phyloP scores from a whole-genome alignment of 441 rosid genomes.

The Brassica hybrid region DNA sequence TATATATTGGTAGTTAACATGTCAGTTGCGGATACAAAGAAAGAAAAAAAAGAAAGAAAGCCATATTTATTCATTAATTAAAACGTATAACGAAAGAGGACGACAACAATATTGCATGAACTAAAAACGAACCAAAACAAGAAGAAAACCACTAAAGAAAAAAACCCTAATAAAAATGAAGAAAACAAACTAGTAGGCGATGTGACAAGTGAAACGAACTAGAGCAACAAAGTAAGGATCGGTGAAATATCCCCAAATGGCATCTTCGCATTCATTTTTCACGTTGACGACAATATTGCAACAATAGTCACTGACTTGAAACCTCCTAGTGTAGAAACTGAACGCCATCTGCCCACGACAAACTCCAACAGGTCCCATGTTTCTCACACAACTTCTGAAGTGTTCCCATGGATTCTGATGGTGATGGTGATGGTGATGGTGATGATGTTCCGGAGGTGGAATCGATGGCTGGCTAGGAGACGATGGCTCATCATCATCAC shows the following conservation, averaged over 20 bases:
- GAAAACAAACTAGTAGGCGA: background rate
- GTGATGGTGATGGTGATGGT: background rate
- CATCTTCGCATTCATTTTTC: conserved; percentile 33
- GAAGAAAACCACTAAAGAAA: background rate
- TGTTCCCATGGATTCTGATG: conserved; percentile 24
- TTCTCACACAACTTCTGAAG: background rate
- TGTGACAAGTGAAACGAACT: conserved; percentile 38
- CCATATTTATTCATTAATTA: conserved; percentile 4
- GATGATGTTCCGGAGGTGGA: conserved; percentile 31
- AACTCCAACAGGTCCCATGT: conserved; percentile 20
- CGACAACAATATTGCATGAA: conserved; percentile 28
- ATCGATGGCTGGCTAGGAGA: conserved; percentile 20
- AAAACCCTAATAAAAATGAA: background rate
- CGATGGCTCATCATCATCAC: background rate
- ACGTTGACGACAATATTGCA: conserved; percentile 32
- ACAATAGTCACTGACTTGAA: conserved; percentile 30
- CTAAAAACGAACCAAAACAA: conserved; percentile 17
- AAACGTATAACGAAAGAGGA: conserved; percentile 11
- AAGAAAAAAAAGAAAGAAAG: background rate
- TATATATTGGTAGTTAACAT: background rate
- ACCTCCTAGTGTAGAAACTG: conserved; percentile 20
- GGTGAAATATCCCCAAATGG: conserved; percentile 30
- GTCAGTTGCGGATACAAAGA: background rate
- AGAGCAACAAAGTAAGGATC: conserved; percentile 43
- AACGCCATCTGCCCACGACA: conserved; percentile 26